phyloP scores from a whole-genome alignment of 2,329 filamentous ascomycete genomes.

The Ramularia endophylla region DNA sequence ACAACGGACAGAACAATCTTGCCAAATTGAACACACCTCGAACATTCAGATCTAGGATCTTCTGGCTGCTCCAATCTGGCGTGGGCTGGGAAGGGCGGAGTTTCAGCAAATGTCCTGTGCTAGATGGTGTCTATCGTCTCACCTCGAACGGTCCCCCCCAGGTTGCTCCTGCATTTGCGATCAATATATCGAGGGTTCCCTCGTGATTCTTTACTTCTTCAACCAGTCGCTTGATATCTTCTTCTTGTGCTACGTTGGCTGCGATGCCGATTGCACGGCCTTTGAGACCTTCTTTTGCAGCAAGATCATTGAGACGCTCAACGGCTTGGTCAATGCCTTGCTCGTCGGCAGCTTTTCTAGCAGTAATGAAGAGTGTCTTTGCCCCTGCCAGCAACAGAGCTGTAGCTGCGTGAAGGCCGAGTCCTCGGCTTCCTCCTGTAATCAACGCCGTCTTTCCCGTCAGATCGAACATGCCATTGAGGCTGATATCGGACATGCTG shows the following conservation, averaged over 20 bases:
- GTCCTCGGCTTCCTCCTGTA: conserved; percentile 67
- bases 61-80: conserved; percentile 70
- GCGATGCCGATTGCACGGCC: conserved; percentile 69
- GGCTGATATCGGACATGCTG: conserved; percentile 52
- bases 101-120: no score
- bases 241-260: conserved; percentile 67
- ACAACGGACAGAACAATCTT: conserved; percentile 61
- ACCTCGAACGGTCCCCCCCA: conserved; percentile 77
- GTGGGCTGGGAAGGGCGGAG: conserved; percentile 50
- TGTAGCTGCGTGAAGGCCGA: conserved; percentile 68
- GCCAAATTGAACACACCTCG: conserved; percentile 65
- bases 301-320: conserved; percentile 70
- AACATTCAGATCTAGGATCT: conserved; percentile 89
- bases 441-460: conserved; percentile 79
- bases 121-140: no score
- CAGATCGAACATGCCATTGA: conserved; percentile 73
- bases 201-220: conserved; percentile 66
- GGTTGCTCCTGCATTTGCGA: conserved; percentile 86
- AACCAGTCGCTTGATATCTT: conserved; percentile 66
- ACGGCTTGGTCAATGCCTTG: conserved; percentile 71
- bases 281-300: conserved; percentile 51
- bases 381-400: conserved; percentile 76
- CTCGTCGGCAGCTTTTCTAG: conserved; percentile 61
- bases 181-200: conserved; percentile 73
- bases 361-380: conserved; percentile 84